Conservation (phyloP, 2,329 filamentous ascomycete species). For the Clonostachys rosea region DNA sequence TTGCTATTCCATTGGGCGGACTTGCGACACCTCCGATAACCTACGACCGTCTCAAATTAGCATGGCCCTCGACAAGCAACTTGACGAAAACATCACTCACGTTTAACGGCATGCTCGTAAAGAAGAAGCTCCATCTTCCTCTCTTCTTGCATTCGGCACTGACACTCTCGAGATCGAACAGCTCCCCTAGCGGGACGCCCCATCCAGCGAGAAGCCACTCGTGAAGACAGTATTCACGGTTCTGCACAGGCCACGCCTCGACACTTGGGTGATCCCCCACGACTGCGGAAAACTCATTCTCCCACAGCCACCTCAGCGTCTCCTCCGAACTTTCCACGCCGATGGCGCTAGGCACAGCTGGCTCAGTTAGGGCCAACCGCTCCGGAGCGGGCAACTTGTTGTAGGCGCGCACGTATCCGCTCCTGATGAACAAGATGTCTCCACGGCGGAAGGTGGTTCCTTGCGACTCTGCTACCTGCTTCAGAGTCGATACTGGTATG, state of each 20-base stretch:
- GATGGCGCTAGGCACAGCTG: constrained; percentile 17
- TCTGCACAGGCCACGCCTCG: constrained; percentile 40
- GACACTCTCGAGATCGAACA: constrained; percentile 38
- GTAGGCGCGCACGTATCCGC: constrained; percentile 43
- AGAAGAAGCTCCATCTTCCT: constrained; percentile 31
- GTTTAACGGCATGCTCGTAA: constrained; percentile 28
- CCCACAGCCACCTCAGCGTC: constrained; percentile 53
- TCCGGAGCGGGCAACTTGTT: constrained; percentile 26
- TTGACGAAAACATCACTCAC: constrained; percentile 3
- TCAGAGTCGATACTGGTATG: constrained; percentile 36
- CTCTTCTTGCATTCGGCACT: constrained; percentile 21
- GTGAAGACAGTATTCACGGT: constrained; percentile 25
- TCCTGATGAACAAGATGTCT: constrained; percentile 53
- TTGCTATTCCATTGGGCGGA: constrained; percentile 29
- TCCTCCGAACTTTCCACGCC: constrained; percentile 43
- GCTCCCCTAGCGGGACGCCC: constrained; percentile 45
- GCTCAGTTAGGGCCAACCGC: constrained; percentile 24
- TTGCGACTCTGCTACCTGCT: constrained; percentile 31
- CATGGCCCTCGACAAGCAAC: neutral
- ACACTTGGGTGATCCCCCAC: constrained; percentile 49
- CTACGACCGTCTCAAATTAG: constrained; percentile 5
- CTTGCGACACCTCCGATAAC: constrained; percentile 28
- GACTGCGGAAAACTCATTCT: constrained; percentile 47
- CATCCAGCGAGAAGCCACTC: constrained; percentile 43
- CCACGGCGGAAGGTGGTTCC: constrained; percentile 36